A percentile compares a stretch with the other conserved stretches of the same genome.
These are phyloP conservation scores for Capsella bursapastoris DNA, from an alignment of 345 rosid species.

Conservation along the genomic window DNA sequence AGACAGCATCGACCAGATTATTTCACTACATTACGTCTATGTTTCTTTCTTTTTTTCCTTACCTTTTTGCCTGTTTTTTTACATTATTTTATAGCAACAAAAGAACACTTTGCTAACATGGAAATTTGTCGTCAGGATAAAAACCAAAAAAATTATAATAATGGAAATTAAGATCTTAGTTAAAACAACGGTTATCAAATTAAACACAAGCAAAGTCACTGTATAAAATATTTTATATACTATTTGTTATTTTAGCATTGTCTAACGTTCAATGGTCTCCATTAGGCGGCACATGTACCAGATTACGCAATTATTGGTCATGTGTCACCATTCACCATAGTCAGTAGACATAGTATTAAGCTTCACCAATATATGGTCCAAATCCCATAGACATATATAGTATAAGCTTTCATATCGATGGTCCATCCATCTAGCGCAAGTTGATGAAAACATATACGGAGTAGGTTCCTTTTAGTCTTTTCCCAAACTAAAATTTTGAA, in stretches of 20 bases:
- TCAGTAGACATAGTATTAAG: neutral
- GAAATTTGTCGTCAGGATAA: neutral
- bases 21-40: neutral
- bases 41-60: neutral
- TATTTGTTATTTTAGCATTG: neutral
- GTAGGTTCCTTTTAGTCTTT: neutral
- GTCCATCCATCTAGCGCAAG: slow-evolving; percentile 2
- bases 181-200: neutral
- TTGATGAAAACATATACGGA: neutral
- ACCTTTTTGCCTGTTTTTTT: neutral
- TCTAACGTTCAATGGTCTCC: neutral
- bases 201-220: no score
- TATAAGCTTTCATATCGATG: neutral
- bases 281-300: neutral
- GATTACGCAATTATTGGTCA: neutral
- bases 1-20: neutral
- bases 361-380: no score
- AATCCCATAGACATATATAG: no score
- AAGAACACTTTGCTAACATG: slow-evolving; percentile 2
- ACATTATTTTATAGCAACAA: neutral
- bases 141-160: neutral
- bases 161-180: neutral
- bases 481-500: neutral
- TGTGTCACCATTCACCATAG: neutral
- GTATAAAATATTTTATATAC: no score